These are phyloP conservation scores for Fusarium subtropicale DNA, from an alignment of 2,329 filamentous ascomycete species.

Conservation along the genomic window DNA sequence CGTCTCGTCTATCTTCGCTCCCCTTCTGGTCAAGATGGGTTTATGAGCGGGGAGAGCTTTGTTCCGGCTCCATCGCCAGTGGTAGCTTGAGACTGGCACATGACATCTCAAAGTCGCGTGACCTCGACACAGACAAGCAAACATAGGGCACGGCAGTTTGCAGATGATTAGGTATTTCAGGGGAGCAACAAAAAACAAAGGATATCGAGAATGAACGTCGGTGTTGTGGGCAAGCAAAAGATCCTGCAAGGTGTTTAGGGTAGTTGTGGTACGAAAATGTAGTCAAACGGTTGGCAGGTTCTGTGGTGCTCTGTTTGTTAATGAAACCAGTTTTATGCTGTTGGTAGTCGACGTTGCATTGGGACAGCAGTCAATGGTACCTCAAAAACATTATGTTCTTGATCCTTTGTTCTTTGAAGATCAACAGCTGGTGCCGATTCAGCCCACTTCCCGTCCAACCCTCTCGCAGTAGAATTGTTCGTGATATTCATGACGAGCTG, in stretches of 20 bases:
- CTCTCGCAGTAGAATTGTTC: neutral
- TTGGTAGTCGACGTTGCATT: neutral
- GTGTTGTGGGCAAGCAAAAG: neutral
- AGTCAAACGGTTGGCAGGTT: neutral
- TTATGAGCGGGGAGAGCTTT: constrained; percentile 40
- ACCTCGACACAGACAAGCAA: constrained; percentile 22
- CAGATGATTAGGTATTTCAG: constrained; percentile 4
- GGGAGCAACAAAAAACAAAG: neutral
- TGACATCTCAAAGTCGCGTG: constrained; percentile 39
- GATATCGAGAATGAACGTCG: neutral
- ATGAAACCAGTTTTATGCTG: neutral
- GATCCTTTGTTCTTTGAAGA: neutral
- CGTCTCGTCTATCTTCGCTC: neutral
- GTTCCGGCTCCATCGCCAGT: constrained; percentile 28
- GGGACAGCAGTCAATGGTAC: neutral
- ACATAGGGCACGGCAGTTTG: constrained; percentile 11
- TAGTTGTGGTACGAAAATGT: constrained; percentile 1
- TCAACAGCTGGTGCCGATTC: neutral
- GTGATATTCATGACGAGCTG: neutral
- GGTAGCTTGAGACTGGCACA: constrained; percentile 31
- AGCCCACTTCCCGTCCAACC: neutral
- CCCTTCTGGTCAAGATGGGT: constrained; percentile 22
- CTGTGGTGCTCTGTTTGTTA: neutral
- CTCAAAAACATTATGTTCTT: neutral
- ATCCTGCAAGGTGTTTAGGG: constrained; percentile 5